These are phyloP conservation scores for Durotheca rogersii DNA, from an alignment of 495 filamentous ascomycete species.

Conservation along the genomic window DNA sequence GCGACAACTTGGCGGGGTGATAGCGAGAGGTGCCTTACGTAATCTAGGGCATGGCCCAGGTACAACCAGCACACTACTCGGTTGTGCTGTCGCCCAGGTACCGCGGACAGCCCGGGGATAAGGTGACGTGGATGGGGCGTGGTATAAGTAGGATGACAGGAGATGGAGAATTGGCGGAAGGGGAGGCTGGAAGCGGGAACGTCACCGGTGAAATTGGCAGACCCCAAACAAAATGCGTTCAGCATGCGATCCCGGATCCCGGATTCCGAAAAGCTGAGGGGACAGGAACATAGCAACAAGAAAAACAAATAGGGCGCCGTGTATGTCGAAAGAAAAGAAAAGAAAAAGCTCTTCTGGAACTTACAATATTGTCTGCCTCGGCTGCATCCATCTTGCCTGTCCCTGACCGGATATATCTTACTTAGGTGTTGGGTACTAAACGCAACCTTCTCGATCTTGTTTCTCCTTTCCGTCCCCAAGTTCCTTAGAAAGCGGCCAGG, in stretches of 20 bases:
- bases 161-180: not conserved
- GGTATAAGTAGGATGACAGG: not conserved
- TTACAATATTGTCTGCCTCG: slow-evolving; percentile 46
- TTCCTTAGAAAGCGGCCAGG: no score
- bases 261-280: slow-evolving; percentile 2
- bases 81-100: not conserved
- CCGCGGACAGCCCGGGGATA: not conserved
- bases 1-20: not conserved
- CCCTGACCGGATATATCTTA: no score
- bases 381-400: slow-evolving; percentile 19
- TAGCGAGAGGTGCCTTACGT: no score
- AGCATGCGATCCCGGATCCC: slow-evolving; percentile 5
- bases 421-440: slow-evolving; percentile 8
- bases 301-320: no score
- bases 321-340: slow-evolving; percentile 33
- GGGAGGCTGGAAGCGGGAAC: not conserved
- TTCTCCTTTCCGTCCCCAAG: not conserved
- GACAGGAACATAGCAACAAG: slow-evolving; percentile 8
- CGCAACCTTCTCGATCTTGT: slow-evolving; percentile 3
- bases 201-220: slow-evolving; percentile 16
- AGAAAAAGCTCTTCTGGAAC: slow-evolving; percentile 49
- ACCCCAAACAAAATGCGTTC: no score
- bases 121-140: not conserved
- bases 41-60: slow-evolving; percentile 2
- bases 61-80: not conserved